These are phyloP conservation scores for Glomus cerebriforme DNA, from an alignment of 192 early-diverging fungal species.

Conservation along the genomic window DNA sequence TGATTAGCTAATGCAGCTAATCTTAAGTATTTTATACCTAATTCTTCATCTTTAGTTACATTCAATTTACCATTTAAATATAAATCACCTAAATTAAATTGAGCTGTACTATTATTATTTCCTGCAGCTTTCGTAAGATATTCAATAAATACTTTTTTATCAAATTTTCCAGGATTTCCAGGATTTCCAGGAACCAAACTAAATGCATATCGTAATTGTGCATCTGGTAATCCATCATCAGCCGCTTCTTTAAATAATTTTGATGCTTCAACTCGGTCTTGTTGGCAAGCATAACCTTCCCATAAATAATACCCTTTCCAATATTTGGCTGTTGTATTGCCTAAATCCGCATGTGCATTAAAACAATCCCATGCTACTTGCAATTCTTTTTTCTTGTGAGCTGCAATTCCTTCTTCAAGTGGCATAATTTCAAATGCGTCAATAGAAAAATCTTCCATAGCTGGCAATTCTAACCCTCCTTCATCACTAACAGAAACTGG, in stretches of 20 bases:
- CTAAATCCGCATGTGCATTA: background rate
- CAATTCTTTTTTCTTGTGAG: background rate
- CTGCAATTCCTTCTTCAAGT: background rate
- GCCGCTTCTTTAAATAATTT: conserved; percentile 17
- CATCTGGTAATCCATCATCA: conserved; percentile 23
- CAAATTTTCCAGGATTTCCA: background rate
- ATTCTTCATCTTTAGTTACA: background rate
- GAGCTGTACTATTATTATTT: background rate
- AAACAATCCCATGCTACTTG: conserved; percentile 20
- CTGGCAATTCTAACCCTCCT: background rate
- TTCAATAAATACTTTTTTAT: background rate
- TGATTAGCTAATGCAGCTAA: background rate
- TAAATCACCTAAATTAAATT: conserved; percentile 8
- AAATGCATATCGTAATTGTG: conserved; percentile 26
- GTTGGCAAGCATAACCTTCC: background rate
- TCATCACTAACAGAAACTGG: background rate
- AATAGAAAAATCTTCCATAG: background rate
- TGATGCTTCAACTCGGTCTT: conserved; percentile 3
- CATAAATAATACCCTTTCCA: conserved; percentile 26
- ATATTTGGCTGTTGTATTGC: conserved; percentile 11
- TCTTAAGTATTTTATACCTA: background rate
- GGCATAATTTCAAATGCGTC: background rate
- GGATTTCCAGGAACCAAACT: background rate
- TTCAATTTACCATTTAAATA: background rate
- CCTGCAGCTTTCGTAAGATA: background rate